Base-by-base conservation (phyloP, 805 yeast species). In the Ogataea minuta region DNA sequence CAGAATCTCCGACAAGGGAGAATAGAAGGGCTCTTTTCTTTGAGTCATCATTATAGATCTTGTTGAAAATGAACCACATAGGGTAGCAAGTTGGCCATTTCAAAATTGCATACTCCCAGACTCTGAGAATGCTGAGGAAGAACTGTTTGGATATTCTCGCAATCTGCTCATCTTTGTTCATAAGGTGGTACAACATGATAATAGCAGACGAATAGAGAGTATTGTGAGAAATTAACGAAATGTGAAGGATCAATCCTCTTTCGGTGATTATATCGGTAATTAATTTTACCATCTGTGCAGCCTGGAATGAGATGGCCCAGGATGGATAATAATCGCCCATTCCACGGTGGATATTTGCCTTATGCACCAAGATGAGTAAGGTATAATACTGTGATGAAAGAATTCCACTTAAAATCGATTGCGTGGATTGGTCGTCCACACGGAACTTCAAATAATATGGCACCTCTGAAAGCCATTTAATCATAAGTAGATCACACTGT, bases 241-340 rank as follows among this genome's bases (percentile, higher is more conserved):
- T 48, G 27, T 49, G 46, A 4, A 34, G 23, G n/a, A 56, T 53
- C 77, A 79, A 23, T 76, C 79, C 50, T 70, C 71, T 82, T 29
- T 71, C 73, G 21, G 70, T 58, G 44, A 84, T 50, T 39, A 74
- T 76, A 36, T 79, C 80, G 24, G 76, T 65, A 37, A 84, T 80
- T 34, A 76, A 68, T 9, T 82, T 74, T 43, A 84, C 79, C 79
- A 82, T 80, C 51, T 84, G 77, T 1, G 89, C 85, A 1, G 91
- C 87, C 59, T 82, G 88, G 66, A 84, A 85, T 2, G 89, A 82
- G 35, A 84, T 83, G 4, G 88, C 85, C 84, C 87, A 79, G 3
- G 85, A 77, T 3, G 88, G 87, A 31, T 56, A 56, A 12, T 35
- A 33, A 28, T 55, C 53, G 0, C 51, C 48, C 24, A 52, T 21